Conservation (phyloP, 495 filamentous ascomycete genomes). For the Recurvomyces mirabilis region DNA sequence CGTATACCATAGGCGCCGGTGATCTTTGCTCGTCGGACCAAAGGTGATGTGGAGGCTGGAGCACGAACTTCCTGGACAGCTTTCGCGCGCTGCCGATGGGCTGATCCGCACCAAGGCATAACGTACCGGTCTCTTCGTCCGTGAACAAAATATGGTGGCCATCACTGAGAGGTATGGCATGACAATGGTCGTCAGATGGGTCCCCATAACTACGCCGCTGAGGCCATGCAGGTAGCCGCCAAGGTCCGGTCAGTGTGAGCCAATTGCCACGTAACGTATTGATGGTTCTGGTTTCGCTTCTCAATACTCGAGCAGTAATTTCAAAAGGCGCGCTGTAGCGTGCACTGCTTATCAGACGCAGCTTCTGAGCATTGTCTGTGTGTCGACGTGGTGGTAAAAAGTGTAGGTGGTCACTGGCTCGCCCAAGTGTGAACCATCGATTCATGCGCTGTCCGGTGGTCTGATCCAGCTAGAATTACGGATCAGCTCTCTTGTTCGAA, state of each 20-base stretch:
- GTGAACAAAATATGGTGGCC: slow-evolving; percentile 60
- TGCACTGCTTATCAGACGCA: slow-evolving; percentile 59
- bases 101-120: slow-evolving; percentile 59
- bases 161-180: slow-evolving; percentile 57
- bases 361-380: slow-evolving; percentile 42
- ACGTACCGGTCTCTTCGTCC: slow-evolving; percentile 45
- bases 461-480: too few species aligned
- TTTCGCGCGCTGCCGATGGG: slow-evolving; percentile 46
- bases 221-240: too few species aligned
- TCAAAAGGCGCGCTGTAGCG: slow-evolving; percentile 30
- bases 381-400: slow-evolving; percentile 51
- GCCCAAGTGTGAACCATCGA: slow-evolving; percentile 55
- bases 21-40: background rate
- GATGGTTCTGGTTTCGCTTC: background rate
- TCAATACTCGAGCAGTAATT: slow-evolving; percentile 3
- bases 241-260: background rate
- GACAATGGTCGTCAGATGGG: slow-evolving; percentile 54
- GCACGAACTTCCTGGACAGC: slow-evolving; percentile 38
- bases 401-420: slow-evolving; percentile 54
- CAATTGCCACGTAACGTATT: background rate
- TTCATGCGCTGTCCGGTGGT: slow-evolving; percentile 46
- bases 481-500: too few species aligned
- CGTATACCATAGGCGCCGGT: slow-evolving; percentile 45
- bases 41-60: slow-evolving; percentile 29
- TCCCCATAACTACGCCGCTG: background rate